Percentiles rank a stretch among this genome's conserved stretches.
phyloP scores from a whole-genome alignment of 1,284 basidiomycete species.

The Ceratobasidium sp. region DNA sequence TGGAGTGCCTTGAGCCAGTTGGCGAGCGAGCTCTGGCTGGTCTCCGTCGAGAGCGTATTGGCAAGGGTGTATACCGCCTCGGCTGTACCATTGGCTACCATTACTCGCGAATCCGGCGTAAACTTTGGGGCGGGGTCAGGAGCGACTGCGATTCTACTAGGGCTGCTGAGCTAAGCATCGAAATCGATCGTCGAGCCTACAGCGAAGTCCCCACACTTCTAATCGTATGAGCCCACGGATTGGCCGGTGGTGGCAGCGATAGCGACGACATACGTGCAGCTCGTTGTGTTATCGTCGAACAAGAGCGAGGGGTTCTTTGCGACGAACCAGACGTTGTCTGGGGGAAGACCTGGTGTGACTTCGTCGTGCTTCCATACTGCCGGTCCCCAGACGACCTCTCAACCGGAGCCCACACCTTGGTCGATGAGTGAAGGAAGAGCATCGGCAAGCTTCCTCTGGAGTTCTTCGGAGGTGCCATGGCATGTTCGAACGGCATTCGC shows the following conservation, averaged over 20 bases:
- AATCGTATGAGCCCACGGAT: background rate
- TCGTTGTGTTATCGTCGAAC: background rate
- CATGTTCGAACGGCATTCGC: background rate
- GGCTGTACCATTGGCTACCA: background rate
- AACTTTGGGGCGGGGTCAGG: background rate
- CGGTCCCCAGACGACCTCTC: constrained; percentile 35
- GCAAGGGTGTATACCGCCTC: background rate
- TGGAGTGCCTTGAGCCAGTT: background rate
- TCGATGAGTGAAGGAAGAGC: background rate
- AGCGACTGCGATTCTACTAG: background rate
- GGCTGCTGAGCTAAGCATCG: background rate
- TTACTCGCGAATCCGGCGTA: too few species aligned
- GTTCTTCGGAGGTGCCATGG: background rate
- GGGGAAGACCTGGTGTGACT: background rate
- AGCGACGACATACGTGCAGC: constrained; percentile 27
- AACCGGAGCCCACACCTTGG: background rate
- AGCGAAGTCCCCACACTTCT: constrained; percentile 1
- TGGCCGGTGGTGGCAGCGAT: constrained; percentile 33
- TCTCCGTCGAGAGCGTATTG: background rate
- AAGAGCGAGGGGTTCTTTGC: constrained; percentile 1
- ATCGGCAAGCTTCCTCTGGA: background rate
- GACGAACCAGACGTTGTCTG: constrained; percentile 37
- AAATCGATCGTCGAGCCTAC: constrained; percentile 4
- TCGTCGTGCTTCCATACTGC: constrained; percentile 28
- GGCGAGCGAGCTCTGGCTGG: background rate